phyloP scores from a whole-genome alignment of 306 rosid species.

The Biancaea sappan region DNA sequence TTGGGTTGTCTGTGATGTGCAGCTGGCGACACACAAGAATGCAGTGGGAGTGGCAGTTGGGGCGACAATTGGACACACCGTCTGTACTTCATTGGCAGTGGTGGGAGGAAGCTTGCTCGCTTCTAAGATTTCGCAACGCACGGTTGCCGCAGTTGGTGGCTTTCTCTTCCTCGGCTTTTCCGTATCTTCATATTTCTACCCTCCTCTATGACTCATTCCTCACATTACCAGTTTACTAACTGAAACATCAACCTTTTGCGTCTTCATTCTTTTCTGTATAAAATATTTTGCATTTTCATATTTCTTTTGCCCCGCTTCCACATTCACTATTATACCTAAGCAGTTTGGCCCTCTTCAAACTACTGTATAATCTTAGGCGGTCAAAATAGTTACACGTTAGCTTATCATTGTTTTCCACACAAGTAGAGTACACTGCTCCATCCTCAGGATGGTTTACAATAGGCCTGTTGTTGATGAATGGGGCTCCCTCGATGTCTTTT shows the following conservation, averaged over 20 bases:
- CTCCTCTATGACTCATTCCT: conserved; percentile 60
- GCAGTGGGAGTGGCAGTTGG: conserved; percentile 95
- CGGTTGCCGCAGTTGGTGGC: conserved; percentile 91
- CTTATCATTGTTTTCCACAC: too few species aligned
- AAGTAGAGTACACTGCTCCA: too few species aligned
- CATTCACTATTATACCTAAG: too few species aligned
- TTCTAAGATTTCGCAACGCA: conserved; percentile 89
- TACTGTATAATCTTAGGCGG: too few species aligned
- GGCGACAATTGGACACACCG: conserved; percentile 85
- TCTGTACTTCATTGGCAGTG: conserved; percentile 92
- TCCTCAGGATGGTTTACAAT: too few species aligned
- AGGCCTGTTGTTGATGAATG: too few species aligned
- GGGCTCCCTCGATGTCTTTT: too few species aligned
- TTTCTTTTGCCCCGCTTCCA: too few species aligned
- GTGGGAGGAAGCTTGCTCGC: conserved; percentile 97
- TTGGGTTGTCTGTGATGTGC: conserved; percentile 42
- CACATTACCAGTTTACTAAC: background rate
- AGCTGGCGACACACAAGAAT: conserved; percentile 96
- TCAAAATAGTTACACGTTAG: too few species aligned
- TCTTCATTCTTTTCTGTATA: background rate
- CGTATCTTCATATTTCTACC: conserved; percentile 86
- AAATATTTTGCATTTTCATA: too few species aligned
- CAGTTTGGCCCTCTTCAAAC: too few species aligned
- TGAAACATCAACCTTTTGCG: background rate
- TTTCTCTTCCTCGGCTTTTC: conserved; percentile 92